phyloP scores from a whole-genome alignment of 2,329 filamentous ascomycete species.

The Fusarium paranaense region DNA sequence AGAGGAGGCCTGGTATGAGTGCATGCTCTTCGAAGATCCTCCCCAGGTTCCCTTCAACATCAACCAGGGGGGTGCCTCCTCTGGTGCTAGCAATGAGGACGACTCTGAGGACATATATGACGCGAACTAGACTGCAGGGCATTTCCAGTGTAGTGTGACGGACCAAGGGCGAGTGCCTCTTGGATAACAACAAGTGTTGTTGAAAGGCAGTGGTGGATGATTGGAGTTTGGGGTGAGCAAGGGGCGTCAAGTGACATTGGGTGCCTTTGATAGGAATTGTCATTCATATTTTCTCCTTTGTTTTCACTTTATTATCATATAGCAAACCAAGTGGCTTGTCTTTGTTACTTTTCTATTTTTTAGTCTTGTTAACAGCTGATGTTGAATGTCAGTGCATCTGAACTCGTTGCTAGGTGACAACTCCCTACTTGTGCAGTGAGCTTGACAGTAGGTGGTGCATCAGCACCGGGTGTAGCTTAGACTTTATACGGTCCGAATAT shows the following conservation, averaged over 20 bases:
- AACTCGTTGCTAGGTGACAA: not conserved
- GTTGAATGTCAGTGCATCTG: not conserved
- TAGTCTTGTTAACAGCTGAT: not conserved
- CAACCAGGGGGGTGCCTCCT: too few relatives aligned
- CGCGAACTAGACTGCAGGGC: too few relatives aligned
- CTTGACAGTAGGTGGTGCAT: not conserved
- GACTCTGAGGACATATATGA: not conserved
- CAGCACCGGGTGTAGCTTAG: not conserved
- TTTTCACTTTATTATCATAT: not conserved
- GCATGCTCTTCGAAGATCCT: constrained; percentile 15
- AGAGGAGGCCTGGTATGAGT: constrained; percentile 43
- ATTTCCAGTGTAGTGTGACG: not conserved
- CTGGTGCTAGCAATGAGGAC: not conserved
- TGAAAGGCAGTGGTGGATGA: not conserved
- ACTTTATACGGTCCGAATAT: not conserved
- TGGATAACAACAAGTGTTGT: not conserved
- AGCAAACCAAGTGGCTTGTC: not conserved
- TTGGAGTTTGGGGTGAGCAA: not conserved
- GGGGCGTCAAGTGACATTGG: not conserved
- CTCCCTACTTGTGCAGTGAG: not conserved
- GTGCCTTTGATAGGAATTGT: not conserved
- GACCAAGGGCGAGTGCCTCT: not conserved
- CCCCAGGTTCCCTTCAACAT: too few relatives aligned
- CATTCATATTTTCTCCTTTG: not conserved
- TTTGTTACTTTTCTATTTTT: not conserved